Evolutionary conservation across 306 rosid genomes (phyloP).

Genomic region (Abrus precatorius): DNA sequence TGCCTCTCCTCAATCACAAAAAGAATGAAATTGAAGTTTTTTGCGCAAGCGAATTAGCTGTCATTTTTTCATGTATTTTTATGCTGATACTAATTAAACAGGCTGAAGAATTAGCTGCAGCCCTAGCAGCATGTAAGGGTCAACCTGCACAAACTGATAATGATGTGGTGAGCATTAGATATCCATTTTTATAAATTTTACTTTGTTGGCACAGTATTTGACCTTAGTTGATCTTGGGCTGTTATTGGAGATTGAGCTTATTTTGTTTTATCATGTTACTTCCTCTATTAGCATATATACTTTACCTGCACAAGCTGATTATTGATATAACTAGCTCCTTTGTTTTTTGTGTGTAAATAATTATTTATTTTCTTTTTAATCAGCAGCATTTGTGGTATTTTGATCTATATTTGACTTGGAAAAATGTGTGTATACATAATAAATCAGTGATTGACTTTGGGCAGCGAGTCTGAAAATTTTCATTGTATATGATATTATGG

Average conservation of each 20-base stretch:
- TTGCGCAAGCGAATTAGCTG: neutral
- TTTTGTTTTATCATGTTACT: constrained; percentile 20
- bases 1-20: neutral
- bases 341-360: neutral
- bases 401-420: neutral
- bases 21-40: constrained; percentile 22
- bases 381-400: neutral
- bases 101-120: constrained; percentile 98
- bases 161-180: constrained; percentile 69
- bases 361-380: neutral
- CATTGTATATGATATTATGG: neutral
- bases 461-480: neutral
- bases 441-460: neutral
- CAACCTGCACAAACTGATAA: constrained; percentile 66
- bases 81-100: constrained; percentile 51
- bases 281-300: neutral
- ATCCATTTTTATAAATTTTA: neutral
- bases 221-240: constrained; percentile 7
- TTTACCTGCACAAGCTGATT: neutral
- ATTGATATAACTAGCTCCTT: neutral
- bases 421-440: neutral
- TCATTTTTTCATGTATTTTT: constrained; percentile 34
- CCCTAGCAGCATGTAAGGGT: constrained; percentile 82
- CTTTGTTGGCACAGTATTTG: constrained; percentile 12
- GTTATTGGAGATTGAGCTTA: constrained; percentile 15